Evolutionary conservation across 179 eudicot genomes (phyloP), one percentile per base, ranked within the genome.

Genomic region (Camellia oleifera): DNA sequence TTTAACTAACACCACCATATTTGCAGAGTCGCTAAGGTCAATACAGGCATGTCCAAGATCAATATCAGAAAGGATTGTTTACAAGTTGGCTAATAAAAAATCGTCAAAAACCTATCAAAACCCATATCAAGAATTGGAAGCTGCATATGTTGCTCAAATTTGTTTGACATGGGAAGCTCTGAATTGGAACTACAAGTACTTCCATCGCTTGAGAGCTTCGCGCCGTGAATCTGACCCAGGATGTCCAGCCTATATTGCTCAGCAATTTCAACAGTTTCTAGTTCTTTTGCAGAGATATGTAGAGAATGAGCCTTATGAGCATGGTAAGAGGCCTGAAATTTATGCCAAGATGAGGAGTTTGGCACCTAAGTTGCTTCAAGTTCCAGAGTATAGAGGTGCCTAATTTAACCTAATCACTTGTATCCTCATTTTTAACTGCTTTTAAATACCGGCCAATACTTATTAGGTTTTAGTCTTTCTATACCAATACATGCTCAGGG

Each of bases 101-200:
- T 46, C 89, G 5, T 57, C 87, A 2, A 83, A 84, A 1, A 23
- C 72, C n/a, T 71, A 79, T 42, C 89, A 84, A 52, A 89, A 89
- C 53, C 89, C 97, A 12, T 92, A 87, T 78, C 78, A 85, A 15
- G 98, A 94, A 80, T 83, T 95, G 46, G 99, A 95, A 69, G 92
- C 91, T 0, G 93, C 98, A 8, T 95, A 95, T 79, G 99, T 94
- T 1, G 94, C 98, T 32, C 98, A 94, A 62, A 87, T 95, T 32
- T 95, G 98, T 69, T 71, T 92, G 71, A 86, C 99, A 45, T 95
- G 99, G 99, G 99, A 95, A 82, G 97, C 99, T 50, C 86, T 95
- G 0, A 94, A 88, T 76, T 95, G 99, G 97, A 92, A 94, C 86
- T 90, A 94, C 72, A 85, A 81, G 74, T 90, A 85, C 82, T 95